These are phyloP conservation scores for Trebouxiophyceae sp. DNA, from an alignment of 163 green algal genomes.

Conservation along the genomic window DNA sequence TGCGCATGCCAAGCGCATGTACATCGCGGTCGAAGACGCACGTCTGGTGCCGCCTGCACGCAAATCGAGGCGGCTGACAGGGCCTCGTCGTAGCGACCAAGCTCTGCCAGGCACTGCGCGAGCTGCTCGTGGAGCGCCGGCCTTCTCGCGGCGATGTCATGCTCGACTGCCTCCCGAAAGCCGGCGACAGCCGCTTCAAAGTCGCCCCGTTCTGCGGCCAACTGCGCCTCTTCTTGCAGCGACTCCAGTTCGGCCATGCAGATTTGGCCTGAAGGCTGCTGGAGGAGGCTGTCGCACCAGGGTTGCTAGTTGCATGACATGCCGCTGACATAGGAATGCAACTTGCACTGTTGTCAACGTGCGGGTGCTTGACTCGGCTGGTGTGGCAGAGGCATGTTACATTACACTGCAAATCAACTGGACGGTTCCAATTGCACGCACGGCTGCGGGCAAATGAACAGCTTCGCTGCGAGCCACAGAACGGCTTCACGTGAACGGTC, in stretches of 20 bases:
- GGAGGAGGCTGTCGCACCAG: background rate
- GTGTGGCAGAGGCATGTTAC: too few relatives aligned
- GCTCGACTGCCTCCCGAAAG: background rate
- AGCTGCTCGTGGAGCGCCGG: background rate
- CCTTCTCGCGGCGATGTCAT: background rate
- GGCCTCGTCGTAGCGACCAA: background rate
- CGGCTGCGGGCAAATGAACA: too few relatives aligned
- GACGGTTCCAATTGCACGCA: too few relatives aligned
- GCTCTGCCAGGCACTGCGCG: background rate
- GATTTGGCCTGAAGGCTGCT: background rate
- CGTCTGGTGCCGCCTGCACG: too few relatives aligned
- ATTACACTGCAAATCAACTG: too few relatives aligned
- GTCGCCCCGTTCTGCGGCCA: background rate
- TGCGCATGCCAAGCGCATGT: too few relatives aligned
- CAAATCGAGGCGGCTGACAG: too few relatives aligned
- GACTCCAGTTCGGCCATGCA: too few relatives aligned
- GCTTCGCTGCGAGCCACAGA: too few relatives aligned
- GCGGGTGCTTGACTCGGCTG: too few relatives aligned
- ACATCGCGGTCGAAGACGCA: too few relatives aligned
- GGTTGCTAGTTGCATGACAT: background rate
- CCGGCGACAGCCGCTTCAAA: background rate
- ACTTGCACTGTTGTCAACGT: background rate
- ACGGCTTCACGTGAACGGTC: too few relatives aligned
- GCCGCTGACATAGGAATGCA: background rate
- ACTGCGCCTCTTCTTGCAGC: background rate